Evolutionary conservation across 306 rosid species (phyloP).

Genomic region (Cyamopsis tetragonoloba): DNA sequence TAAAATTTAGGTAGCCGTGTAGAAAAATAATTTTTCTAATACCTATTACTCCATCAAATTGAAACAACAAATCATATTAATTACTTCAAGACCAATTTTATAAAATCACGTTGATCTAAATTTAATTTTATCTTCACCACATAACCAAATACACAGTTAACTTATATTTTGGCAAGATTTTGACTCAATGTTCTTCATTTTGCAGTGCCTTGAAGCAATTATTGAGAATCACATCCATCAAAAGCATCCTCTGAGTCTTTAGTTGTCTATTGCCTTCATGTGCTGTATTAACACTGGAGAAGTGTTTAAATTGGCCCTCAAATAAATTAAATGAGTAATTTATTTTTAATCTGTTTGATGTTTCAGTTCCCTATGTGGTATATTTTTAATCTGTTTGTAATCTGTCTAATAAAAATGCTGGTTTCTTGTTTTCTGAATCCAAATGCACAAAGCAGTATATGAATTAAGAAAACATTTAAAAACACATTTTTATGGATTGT

Average conservation of each 20-base stretch:
- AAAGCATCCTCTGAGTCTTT: constrained; percentile 10
- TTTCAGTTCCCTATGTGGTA: neutral
- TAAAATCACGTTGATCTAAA: too few relatives aligned
- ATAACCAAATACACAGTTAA: too few relatives aligned
- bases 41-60: too few relatives aligned
- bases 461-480: neutral
- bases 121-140: too few relatives aligned
- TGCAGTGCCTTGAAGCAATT: constrained; percentile 36
- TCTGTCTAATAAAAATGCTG: neutral
- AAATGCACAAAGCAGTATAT: neutral
- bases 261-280: neutral
- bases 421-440: neutral
- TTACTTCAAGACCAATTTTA: too few relatives aligned
- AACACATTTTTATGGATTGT: neutral
- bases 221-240: neutral
- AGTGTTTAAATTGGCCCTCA: constrained; percentile 4
- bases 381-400: neutral
- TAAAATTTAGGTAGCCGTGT: too few relatives aligned
- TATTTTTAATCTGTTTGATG: constrained; percentile 6
- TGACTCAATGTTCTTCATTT: neutral
- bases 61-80: too few relatives aligned
- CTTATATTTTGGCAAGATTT: neutral
- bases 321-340: constrained; percentile 17
- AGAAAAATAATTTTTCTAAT: too few relatives aligned
- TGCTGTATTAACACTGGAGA: neutral